Evolutionary conservation across 106 monocot species (phyloP), one percentile per base, ranked within the genome.

Genomic region (Dioscorea alata): DNA sequence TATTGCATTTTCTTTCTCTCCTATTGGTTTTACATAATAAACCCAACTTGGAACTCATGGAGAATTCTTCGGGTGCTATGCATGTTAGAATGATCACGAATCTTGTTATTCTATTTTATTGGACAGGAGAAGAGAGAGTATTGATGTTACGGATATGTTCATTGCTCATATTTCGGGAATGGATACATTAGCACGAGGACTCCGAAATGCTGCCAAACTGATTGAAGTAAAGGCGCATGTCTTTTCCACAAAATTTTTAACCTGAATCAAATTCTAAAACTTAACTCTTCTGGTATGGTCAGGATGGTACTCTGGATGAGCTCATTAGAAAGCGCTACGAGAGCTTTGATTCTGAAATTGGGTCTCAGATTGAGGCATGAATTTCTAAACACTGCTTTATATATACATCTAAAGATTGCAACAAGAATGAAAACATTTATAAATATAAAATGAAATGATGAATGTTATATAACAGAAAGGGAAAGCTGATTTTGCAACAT

Each of bases 141-240:
- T 90, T 22, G 99, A 99, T 74, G 90, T 99, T 0, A 90, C 90
- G 74, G 99, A 90, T 59, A 21, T 99, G 50, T 99, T 99, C 79
- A 65, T 99, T 64, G 93, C 92, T 75, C 99, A 99, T 68, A 90
- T 92, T 60, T 81, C 83, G 22, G 97, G 97, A 20, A 99, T 99
- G 92, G 99, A 99, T 58, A 99, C 99, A 4, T 76, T 99, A 49
- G 92, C 99, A 16, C 87, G 99, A 64, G 99, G 99, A 19, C 92
- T 99, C 23, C 79, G 87, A 17, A 99, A 90, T 76, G 99, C 77
- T 54, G 93, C 79, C 24, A 99, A 93, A 65, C 48, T 99, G 18
- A 78, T 86, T 1, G 90, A 99, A 81, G 96, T 97, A 78, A 25
- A 33, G 42, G 42, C 18, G 18, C 54, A 42, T 42, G 42, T 42